Evolutionary conservation across 225 moss, liverwort and hornwort species (phyloP).

Genomic region (Polytrichum formosum): DNA sequence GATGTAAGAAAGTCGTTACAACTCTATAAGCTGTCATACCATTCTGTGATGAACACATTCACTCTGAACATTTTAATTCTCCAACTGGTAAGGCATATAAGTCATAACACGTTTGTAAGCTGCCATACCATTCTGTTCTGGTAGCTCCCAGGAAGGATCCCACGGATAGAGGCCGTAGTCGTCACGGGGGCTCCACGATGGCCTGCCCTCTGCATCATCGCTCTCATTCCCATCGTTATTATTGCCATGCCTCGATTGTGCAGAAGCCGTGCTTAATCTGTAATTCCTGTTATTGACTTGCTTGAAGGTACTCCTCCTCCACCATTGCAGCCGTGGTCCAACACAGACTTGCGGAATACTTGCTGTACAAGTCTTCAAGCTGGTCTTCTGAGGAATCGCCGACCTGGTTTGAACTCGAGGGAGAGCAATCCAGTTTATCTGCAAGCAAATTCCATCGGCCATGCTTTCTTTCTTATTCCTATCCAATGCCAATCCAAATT

Average conservation of each 20-base stretch:
- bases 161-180: constrained; percentile 89
- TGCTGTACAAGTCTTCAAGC: background rate
- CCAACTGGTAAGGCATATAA: no score
- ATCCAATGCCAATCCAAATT: background rate
- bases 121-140: constrained; percentile 42
- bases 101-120: background rate
- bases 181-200: constrained; percentile 65
- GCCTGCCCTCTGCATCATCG: constrained; percentile 40
- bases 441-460: constrained; percentile 40
- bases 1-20: no score
- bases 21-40: no score
- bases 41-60: no score
- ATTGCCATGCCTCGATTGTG: constrained; percentile 24
- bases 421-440: constrained; percentile 33
- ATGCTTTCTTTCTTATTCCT: constrained; percentile 10
- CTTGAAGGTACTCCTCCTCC: constrained; percentile 16
- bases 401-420: constrained; percentile 4
- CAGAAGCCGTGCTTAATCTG: background rate
- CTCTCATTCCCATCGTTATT: constrained; percentile 41
- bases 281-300: constrained; percentile 5
- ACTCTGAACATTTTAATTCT: no score
- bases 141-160: constrained; percentile 82
- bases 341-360: background rate
- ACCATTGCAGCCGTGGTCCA: constrained; percentile 1
- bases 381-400: background rate